phyloP scores from a whole-genome alignment of 768 basidiomycete genomes.

The Wakefieldia striispora region DNA sequence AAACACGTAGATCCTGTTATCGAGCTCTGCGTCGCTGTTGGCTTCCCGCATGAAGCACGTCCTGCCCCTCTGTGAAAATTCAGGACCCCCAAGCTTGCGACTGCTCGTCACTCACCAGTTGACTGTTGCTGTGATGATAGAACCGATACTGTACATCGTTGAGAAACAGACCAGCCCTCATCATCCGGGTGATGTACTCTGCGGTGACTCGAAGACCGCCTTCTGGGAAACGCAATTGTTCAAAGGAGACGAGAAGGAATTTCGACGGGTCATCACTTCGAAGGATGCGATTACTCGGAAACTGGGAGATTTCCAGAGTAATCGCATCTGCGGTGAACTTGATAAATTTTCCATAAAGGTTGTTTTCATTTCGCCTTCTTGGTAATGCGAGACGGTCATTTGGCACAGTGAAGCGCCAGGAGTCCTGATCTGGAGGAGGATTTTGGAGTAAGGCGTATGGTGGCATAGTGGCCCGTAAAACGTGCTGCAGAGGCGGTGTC shows the following conservation, averaged over 20 bases:
- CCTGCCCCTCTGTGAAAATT: constrained; percentile 46
- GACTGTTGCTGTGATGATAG: constrained; percentile 71
- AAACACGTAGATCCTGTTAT: constrained; percentile 51
- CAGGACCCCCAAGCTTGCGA: background rate
- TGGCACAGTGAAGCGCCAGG: constrained; percentile 49
- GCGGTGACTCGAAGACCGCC: constrained; percentile 44
- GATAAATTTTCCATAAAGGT: constrained; percentile 46
- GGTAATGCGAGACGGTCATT: constrained; percentile 26
- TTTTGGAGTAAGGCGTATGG: constrained; percentile 34
- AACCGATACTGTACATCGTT: constrained; percentile 64
- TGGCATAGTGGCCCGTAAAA: constrained; percentile 16
- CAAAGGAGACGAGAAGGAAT: constrained; percentile 56
- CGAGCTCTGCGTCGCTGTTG: constrained; percentile 52
- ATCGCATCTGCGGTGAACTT: constrained; percentile 50
- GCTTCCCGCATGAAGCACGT: constrained; percentile 64
- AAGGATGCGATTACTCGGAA: constrained; percentile 59
- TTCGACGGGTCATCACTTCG: constrained; percentile 54
- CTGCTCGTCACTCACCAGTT: constrained; percentile 43
- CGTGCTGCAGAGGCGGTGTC: background rate
- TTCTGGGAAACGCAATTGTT: constrained; percentile 53
- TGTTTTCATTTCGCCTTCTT: constrained; percentile 23
- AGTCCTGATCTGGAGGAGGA: constrained; percentile 47
- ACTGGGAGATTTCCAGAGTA: constrained; percentile 45
- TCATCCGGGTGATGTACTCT: constrained; percentile 56
- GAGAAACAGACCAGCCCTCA: constrained; percentile 54